Base-by-base conservation (phyloP, 305 asterid species). In the Andrographis paniculata region DNA sequence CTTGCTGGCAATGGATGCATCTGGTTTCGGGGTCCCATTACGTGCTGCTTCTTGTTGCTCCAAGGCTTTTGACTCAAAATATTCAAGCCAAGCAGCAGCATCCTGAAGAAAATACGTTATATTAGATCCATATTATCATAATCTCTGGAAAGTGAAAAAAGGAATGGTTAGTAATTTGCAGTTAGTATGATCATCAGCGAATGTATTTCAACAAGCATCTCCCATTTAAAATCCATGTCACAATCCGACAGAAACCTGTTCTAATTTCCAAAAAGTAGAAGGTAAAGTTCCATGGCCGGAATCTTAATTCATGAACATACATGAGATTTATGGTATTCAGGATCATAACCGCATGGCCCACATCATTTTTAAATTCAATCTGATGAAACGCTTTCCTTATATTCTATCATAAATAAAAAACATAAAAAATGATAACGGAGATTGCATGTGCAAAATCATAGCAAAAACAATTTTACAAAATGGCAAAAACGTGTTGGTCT, bases 21-120 rank as follows among this genome's bases (percentile, higher is more conserved):
- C 99, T 14, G 82, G 95, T 72, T 74, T 93, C 24, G 99, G 99
- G 50, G 94, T 86, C 68, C 99, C 99, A 48, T 70, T 74, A 42
- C 94, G 82, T 58, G 96, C 94, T 27, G 97, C 96, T 75, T 93
- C 99, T 82, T 88, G 97, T 73, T 88, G 99, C 68, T 93, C 99
- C 73, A 82, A 56, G 33, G 99, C 99, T 69, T 88, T 93, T 37
- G 99, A 88, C 75, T 93, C 97, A 54, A 93, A 93, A 69, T 88
- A 88, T 59, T 93, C 99, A 35, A 84, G 99, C 99, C 99, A 93
- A 30, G 99, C 97, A 68, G 97, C 97, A 70, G 99, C 99, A 82
- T 93, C 99, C 99, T 93, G 80, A 61, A 79, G 43, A 50, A 42
- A 42, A 48, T 61, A 36, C 16, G 38, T n/a, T 42, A 41, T 37